Percentiles rank a stretch among this genome's conserved stretches.
Evolutionary conservation across 192 early-diverging fungal genomes (phyloP).

Genomic region (Backusella tuberculispora): DNA sequence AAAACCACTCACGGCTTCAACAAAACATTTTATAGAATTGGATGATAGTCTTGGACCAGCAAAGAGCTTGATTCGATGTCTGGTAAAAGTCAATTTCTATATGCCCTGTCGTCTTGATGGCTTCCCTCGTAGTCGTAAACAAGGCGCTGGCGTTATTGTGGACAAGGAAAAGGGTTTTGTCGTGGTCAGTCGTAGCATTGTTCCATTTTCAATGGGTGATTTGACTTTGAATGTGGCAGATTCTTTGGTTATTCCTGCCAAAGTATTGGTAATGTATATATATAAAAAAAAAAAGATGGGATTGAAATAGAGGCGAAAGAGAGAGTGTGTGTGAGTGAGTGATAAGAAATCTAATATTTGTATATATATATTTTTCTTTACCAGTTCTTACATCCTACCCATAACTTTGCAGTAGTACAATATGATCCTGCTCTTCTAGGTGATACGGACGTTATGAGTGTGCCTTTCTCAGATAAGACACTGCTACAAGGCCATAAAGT

Average conservation of each 20-base stretch:
- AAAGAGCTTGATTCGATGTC: slow-evolving; percentile 64
- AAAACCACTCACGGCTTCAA: slow-evolving; percentile 57
- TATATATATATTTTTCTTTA: neutral
- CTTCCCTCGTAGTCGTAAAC: slow-evolving; percentile 66
- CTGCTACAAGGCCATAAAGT: slow-evolving; percentile 69
- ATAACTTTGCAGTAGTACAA: slow-evolving; percentile 83
- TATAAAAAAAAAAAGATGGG: neutral
- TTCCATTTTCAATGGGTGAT: slow-evolving; percentile 79
- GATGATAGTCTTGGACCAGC: slow-evolving; percentile 68
- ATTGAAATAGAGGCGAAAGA: neutral
- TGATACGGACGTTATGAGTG: slow-evolving; percentile 68
- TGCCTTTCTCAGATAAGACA: slow-evolving; percentile 58
- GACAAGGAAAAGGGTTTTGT: slow-evolving; percentile 82
- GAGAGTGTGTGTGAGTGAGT: neutral
- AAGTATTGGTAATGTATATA: slow-evolving; percentile 58
- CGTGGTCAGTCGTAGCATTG: slow-evolving; percentile 77
- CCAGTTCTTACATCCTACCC: slow-evolving; percentile 83
- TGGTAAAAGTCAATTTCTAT: slow-evolving; percentile 73
- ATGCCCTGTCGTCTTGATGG: slow-evolving; percentile 79
- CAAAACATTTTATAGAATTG: slow-evolving; percentile 66
- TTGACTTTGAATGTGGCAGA: slow-evolving; percentile 83
- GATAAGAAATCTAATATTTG: neutral
- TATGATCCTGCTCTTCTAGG: slow-evolving; percentile 84
- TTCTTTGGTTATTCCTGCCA: slow-evolving; percentile 82
- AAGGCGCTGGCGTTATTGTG: slow-evolving; percentile 78